A percentile compares a stretch with the other conserved stretches of the same genome.
These are phyloP conservation scores for Cercophora newfieldiana DNA, from an alignment of 495 filamentous ascomycete species.

Conservation along the genomic window DNA sequence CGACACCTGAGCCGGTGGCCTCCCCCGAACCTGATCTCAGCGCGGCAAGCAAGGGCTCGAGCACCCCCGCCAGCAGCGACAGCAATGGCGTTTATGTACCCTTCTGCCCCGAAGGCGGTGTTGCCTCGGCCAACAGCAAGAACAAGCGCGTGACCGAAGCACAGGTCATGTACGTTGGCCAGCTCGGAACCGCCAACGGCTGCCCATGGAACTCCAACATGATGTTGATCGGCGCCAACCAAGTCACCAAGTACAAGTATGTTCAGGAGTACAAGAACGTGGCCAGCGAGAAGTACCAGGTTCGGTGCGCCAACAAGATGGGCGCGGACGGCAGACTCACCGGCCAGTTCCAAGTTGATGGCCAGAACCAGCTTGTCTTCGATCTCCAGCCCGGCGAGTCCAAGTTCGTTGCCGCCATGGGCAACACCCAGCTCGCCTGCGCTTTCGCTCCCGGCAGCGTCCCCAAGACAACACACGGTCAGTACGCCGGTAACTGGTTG, in stretches of 20 bases:
- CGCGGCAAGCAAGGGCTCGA: constrained; percentile 2
- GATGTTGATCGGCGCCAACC: constrained; percentile 38
- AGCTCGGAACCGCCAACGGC: constrained; percentile 29
- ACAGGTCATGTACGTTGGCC: constrained; percentile 39
- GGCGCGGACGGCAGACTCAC: constrained; percentile 32
- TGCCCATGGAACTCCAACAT: constrained; percentile 41
- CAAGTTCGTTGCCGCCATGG: constrained; percentile 36
- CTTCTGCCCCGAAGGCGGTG: constrained; percentile 30
- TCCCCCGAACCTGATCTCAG: constrained; percentile 4
- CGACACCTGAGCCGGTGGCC: background rate
- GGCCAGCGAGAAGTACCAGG: constrained; percentile 25
- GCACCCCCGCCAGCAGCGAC: constrained; percentile 7
- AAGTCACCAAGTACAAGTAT: constrained; percentile 38
- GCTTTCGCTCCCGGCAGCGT: constrained; percentile 28
- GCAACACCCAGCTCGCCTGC: constrained; percentile 39
- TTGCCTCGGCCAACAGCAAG: constrained; percentile 15
- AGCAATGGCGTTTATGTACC: constrained; percentile 13
- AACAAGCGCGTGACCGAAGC: constrained; percentile 39
- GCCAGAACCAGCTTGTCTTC: constrained; percentile 32
- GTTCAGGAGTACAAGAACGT: constrained; percentile 40
- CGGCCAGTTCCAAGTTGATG: constrained; percentile 32
- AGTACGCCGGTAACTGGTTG: constrained; percentile 37
- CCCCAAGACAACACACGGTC: constrained; percentile 27
- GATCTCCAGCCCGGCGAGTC: constrained; percentile 34
- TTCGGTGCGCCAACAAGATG: constrained; percentile 42